phyloP scores from a whole-genome alignment of 2,329 filamentous ascomycete genomes.

The Ceratocystis destructans region DNA sequence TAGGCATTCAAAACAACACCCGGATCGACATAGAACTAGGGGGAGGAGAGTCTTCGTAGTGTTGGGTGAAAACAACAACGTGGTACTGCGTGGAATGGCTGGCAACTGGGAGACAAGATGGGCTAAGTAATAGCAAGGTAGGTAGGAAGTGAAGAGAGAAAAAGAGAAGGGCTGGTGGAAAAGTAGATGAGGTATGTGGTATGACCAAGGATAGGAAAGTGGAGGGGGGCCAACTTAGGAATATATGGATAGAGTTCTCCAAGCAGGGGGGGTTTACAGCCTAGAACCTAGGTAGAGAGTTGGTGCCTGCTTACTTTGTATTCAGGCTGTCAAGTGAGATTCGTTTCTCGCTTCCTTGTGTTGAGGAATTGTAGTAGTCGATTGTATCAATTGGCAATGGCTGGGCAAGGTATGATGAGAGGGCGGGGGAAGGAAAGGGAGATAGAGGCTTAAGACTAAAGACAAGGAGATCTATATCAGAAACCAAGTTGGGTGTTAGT shows the following conservation, averaged over 20 bases:
- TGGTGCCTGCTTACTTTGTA: not conserved
- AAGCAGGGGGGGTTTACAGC: not conserved
- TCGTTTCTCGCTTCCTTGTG: slow-evolving; percentile 1
- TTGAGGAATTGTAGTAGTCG: slow-evolving; percentile 1
- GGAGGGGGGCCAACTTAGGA: not conserved
- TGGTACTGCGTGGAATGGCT: not conserved
- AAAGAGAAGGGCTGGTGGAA: slow-evolving; percentile 4
- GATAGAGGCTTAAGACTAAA: not conserved
- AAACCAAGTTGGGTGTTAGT: not conserved
- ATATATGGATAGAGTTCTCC: not conserved
- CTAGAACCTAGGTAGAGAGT: not conserved
- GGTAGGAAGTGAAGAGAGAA: not conserved
- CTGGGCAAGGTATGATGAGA: not conserved
- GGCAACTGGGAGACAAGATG: not conserved
- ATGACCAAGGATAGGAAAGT: slow-evolving; percentile 2
- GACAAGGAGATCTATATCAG: not conserved
- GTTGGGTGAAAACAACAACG: not conserved
- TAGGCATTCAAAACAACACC: not conserved
- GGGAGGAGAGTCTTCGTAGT: not conserved
- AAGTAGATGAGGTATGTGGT: not conserved
- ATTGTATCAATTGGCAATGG: not conserved
- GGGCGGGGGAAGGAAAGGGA: not conserved
- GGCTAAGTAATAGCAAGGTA: not conserved
- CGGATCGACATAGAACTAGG: not conserved
- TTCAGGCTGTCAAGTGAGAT: not conserved